phyloP scores from a whole-genome alignment of 2,329 filamentous ascomycete genomes.

The Fusarium goolgardi region DNA sequence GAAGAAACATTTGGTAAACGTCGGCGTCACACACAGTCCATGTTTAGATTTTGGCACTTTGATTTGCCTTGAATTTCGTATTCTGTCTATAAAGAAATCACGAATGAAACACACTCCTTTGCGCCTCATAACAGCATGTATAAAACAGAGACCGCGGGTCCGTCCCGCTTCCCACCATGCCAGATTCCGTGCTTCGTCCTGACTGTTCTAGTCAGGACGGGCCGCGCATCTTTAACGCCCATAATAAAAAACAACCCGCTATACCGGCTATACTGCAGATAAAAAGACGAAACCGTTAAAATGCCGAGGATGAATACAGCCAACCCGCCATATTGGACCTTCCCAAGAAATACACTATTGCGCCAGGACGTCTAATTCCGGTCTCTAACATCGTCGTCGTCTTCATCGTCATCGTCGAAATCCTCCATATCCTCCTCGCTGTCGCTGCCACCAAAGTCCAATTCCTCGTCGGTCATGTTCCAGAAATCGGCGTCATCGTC shows the following conservation, averaged over 20 bases:
- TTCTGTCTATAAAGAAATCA: slow-evolving; percentile 34
- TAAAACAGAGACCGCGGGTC: slow-evolving; percentile 24
- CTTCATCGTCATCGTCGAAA: slow-evolving; percentile 66
- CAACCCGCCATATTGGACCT: neutral
- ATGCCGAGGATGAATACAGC: slow-evolving; percentile 3
- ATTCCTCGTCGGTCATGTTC: slow-evolving; percentile 79
- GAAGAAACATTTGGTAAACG: neutral
- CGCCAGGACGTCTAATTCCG: slow-evolving; percentile 32
- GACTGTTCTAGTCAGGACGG: slow-evolving; percentile 30
- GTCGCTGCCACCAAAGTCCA: slow-evolving; percentile 82
- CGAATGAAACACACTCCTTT: slow-evolving; percentile 30
- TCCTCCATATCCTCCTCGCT: slow-evolving; percentile 72
- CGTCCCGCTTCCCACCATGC: slow-evolving; percentile 29
- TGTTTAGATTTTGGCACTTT: neutral
- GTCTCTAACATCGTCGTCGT: slow-evolving; percentile 61
- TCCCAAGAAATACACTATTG: slow-evolving; percentile 1
- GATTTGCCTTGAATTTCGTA: slow-evolving; percentile 8
- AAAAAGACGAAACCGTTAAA: slow-evolving; percentile 31
- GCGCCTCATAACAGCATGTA: slow-evolving; percentile 35
- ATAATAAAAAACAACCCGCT: slow-evolving; percentile 40
- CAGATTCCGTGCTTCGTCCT: slow-evolving; percentile 6
- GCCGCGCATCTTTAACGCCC: slow-evolving; percentile 40
- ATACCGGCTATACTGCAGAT: slow-evolving; percentile 36
- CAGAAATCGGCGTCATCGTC: slow-evolving; percentile 85
- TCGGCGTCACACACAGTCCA: neutral